Evolutionary conservation across 495 filamentous ascomycete genomes (phyloP).

Genomic region (Penicillium soppii): DNA sequence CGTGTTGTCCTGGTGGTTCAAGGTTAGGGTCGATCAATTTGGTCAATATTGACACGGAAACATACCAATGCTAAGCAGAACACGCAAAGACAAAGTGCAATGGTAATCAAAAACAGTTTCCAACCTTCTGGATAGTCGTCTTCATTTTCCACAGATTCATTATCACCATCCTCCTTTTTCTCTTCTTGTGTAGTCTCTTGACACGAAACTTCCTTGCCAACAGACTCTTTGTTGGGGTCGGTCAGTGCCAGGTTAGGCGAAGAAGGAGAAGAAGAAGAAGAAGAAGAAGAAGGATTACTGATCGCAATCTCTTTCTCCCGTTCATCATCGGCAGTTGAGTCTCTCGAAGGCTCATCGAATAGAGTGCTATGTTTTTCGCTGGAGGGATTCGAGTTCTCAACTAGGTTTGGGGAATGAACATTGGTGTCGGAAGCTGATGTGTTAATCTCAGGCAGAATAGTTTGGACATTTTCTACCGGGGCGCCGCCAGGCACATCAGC

Average conservation of each 20-base stretch:
- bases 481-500: not conserved
- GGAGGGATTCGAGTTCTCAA: conserved; percentile 12
- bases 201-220: conserved; percentile 7
- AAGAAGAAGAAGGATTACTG: not conserved
- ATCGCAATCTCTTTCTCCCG: conserved; percentile 10
- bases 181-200: conserved; percentile 14
- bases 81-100: conserved; percentile 60
- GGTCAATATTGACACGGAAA: not conserved
- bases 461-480: not conserved
- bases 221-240: conserved; percentile 1
- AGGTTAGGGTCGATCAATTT: not conserved
- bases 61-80: conserved; percentile 65
- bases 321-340: conserved; percentile 2
- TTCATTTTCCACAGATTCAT: conserved; percentile 30
- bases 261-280: not conserved
- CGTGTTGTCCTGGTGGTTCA: conserved; percentile 57
- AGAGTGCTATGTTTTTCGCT: conserved; percentile 31
- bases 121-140: conserved; percentile 49
- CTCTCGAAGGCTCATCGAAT: conserved; percentile 8
- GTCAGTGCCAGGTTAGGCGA: not conserved
- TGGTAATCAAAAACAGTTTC: conserved; percentile 56
- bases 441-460: not conserved
- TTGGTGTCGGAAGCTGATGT: conserved; percentile 5
- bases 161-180: conserved; percentile 5
- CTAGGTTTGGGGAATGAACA: not conserved